Evolutionary conservation across 768 basidiomycete species (phyloP).

Genomic region (Boletus rufocinnamomeus): DNA sequence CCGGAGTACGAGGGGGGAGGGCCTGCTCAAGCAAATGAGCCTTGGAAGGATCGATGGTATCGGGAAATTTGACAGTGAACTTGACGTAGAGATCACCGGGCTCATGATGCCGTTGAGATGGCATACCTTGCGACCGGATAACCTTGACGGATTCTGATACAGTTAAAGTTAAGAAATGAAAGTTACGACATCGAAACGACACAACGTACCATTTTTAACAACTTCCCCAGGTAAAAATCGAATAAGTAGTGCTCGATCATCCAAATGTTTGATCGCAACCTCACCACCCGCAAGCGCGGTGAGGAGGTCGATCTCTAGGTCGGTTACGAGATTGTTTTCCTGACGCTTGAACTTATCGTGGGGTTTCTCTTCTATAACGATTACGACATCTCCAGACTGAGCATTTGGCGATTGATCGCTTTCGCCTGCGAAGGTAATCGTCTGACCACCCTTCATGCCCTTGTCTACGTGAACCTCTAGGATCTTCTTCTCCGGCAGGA

Average conservation of each 20-base stretch:
- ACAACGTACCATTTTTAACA: conserved; percentile 81
- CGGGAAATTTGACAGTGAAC: conserved; percentile 88
- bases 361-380: conserved; percentile 90
- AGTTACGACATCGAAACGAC: background rate
- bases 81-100: conserved; percentile 91
- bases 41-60: conserved; percentile 62
- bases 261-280: conserved; percentile 88
- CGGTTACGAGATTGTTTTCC: conserved; percentile 82
- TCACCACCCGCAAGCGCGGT: conserved; percentile 93
- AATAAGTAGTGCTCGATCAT: conserved; percentile 86
- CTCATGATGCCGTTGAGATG: conserved; percentile 96
- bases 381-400: conserved; percentile 91
- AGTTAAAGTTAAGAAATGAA: conserved; percentile 5
- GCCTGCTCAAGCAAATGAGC: conserved; percentile 81
- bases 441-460: conserved; percentile 95
- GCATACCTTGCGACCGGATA: conserved; percentile 96
- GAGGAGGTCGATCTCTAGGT: conserved; percentile 90
- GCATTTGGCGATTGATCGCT: conserved; percentile 90
- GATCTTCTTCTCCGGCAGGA: conserved; percentile 90
- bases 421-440: conserved; percentile 85
- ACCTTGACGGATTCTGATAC: conserved; percentile 81
- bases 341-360: conserved; percentile 88
- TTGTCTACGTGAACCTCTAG: conserved; percentile 98
- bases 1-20: conserved; percentile 72
- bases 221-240: conserved; percentile 87